These are phyloP conservation scores for Talaromyces liani DNA, from an alignment of 495 filamentous ascomycete genomes.

Conservation along the genomic window DNA sequence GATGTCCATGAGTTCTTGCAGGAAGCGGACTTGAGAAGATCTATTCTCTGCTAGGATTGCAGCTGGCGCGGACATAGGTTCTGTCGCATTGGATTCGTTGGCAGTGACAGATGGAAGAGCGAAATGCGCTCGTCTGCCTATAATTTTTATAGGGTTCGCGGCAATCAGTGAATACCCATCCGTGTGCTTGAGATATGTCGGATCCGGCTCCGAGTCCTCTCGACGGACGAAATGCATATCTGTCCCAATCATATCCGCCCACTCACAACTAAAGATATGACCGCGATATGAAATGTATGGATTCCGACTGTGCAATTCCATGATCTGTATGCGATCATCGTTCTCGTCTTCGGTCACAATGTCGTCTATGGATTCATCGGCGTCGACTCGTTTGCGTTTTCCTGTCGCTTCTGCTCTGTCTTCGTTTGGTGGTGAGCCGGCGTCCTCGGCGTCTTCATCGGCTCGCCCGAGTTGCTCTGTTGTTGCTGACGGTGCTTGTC, in stretches of 20 bases:
- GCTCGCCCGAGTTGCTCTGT: neutral
- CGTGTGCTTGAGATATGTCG: slow-evolving; percentile 30
- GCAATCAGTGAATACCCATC: slow-evolving; percentile 54
- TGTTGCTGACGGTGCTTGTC: slow-evolving; percentile 14
- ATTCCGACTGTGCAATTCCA: slow-evolving; percentile 64
- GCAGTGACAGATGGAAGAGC: slow-evolving; percentile 12
- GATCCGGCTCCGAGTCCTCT: slow-evolving; percentile 26
- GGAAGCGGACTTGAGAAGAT: slow-evolving; percentile 34
- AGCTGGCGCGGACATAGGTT: neutral
- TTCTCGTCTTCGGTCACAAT: slow-evolving; percentile 20
- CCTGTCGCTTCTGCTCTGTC: neutral
- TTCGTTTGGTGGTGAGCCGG: neutral
- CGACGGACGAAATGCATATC: slow-evolving; percentile 63
- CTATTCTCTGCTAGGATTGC: neutral
- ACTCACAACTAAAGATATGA: slow-evolving; percentile 65
- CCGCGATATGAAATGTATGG: slow-evolving; percentile 71
- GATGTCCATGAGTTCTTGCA: slow-evolving; percentile 32
- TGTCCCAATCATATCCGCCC: slow-evolving; percentile 72
- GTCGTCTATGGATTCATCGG: slow-evolving; percentile 12
- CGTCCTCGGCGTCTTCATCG: slow-evolving; percentile 5
- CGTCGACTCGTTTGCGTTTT: neutral
- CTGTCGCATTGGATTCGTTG: neutral
- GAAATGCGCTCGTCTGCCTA: slow-evolving; percentile 36
- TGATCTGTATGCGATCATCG: slow-evolving; percentile 58
- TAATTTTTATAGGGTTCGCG: slow-evolving; percentile 46